Percentiles rank a stretch among this genome's conserved stretches.
Conservation (phyloP, 345 rosid genomes). For the Salix suchowensis region DNA sequence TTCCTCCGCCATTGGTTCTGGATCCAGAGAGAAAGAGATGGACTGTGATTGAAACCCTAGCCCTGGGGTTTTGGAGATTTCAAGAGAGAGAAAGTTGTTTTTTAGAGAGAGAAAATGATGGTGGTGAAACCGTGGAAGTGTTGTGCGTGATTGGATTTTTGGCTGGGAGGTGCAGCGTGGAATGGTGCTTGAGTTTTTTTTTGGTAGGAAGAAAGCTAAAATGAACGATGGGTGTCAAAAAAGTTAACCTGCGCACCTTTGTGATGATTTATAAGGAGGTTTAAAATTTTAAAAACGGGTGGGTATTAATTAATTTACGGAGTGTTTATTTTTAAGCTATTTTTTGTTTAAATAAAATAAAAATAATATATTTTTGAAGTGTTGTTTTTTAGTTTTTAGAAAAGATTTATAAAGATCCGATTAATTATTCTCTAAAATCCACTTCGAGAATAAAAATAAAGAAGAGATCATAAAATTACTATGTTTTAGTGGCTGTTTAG, state of each 20-base stretch:
- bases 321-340: too few relatives aligned
- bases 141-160: background rate
- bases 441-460: too few relatives aligned
- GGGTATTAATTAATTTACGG: too few relatives aligned
- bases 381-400: too few relatives aligned
- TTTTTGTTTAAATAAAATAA: too few relatives aligned
- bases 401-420: too few relatives aligned
- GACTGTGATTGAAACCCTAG: background rate
- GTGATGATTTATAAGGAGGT: background rate
- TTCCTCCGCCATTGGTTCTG: conserved; percentile 25
- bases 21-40: background rate
- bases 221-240: background rate
- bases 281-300: background rate
- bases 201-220: background rate
- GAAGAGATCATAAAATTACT: too few relatives aligned
- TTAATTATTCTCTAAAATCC: too few relatives aligned
- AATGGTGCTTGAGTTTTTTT: background rate
- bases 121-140: background rate
- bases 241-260: background rate
- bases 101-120: background rate
- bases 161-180: background rate
- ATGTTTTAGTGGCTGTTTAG: accelerated
- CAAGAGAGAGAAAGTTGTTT: background rate
- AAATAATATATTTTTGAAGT: too few relatives aligned
- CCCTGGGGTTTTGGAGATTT: background rate